Evolutionary conservation across 306 rosid species (phyloP).

Genomic region (Oemleria cerasiformis): DNA sequence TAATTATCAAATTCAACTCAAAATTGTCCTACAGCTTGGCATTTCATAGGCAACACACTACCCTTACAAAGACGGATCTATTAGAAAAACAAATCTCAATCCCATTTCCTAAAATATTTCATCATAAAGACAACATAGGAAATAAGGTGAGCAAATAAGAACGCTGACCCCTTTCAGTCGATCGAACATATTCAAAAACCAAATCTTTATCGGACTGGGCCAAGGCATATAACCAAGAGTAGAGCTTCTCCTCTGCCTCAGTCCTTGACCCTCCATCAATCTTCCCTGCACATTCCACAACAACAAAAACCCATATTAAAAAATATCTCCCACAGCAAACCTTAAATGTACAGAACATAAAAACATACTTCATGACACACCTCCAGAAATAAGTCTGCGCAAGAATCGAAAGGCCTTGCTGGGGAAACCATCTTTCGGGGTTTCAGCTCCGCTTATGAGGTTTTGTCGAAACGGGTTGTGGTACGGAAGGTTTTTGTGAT

Average conservation of each 20-base stretch:
- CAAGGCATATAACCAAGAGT: constrained; percentile 71
- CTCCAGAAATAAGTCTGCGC: constrained; percentile 32
- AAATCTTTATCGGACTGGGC: constrained; percentile 59
- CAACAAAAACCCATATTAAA: constrained; percentile 23
- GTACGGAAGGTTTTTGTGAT: constrained; percentile 35
- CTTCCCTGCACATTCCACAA: constrained; percentile 41
- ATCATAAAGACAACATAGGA: background rate
- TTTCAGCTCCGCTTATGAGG: constrained; percentile 36
- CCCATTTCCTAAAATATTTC: background rate
- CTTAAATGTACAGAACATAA: background rate
- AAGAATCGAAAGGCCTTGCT: constrained; percentile 22
- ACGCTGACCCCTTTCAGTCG: constrained; percentile 76
- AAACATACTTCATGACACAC: constrained; percentile 19
- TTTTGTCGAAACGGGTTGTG: constrained; percentile 35
- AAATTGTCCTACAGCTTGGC: background rate
- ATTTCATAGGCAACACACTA: background rate
- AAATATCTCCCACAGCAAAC: constrained; percentile 2
- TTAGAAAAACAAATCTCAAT: background rate
- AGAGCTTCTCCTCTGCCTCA: constrained; percentile 70
- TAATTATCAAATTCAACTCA: background rate
- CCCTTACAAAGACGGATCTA: background rate
- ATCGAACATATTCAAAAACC: constrained; percentile 73
- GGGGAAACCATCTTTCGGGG: constrained; percentile 21
- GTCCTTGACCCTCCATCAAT: constrained; percentile 61
- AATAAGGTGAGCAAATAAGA: background rate